Percentiles rank a stretch among this genome's conserved stretches.
These are phyloP conservation scores for Globisporangium okanoganense DNA, from an alignment of 352 stramenopile genomes.

Conservation along the genomic window DNA sequence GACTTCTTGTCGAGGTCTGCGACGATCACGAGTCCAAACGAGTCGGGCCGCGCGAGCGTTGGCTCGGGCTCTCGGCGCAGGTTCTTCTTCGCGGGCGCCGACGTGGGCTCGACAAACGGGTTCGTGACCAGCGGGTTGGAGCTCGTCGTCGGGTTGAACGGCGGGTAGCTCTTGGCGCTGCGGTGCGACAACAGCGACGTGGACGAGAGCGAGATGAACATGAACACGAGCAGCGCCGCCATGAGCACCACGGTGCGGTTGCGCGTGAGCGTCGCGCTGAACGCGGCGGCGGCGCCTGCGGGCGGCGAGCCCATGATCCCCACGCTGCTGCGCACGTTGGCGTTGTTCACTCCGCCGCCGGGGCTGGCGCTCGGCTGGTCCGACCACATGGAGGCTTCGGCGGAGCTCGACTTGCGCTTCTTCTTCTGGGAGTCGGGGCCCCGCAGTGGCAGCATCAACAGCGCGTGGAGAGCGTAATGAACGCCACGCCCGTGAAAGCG, in stretches of 20 bases:
- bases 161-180: constrained; percentile 15
- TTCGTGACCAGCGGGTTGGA: constrained; percentile 8
- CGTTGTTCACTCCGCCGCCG: constrained; percentile 14
- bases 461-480: neutral
- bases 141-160: constrained; percentile 12
- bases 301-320: constrained; percentile 25
- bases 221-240: constrained; percentile 40
- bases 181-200: constrained; percentile 29
- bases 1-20: constrained; percentile 96
- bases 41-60: constrained; percentile 44
- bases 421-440: constrained; percentile 51
- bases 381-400: constrained; percentile 53
- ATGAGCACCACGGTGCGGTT: constrained; percentile 48
- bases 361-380: constrained; percentile 28
- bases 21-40: constrained; percentile 89
- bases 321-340: constrained; percentile 18
- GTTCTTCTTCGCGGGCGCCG: constrained; percentile 13
- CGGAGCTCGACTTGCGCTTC: constrained; percentile 79
- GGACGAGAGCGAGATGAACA: constrained; percentile 61
- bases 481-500: neutral
- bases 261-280: constrained; percentile 41
- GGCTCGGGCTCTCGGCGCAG: constrained; percentile 29
- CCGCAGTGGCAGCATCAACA: constrained; percentile 39
- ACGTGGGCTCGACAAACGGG: constrained; percentile 14
- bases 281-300: constrained; percentile 18